Evolutionary conservation across 208 protist species (phyloP), one percentile per base, ranked within the genome.

Genomic region (Acanthamoeba healyi): DNA sequence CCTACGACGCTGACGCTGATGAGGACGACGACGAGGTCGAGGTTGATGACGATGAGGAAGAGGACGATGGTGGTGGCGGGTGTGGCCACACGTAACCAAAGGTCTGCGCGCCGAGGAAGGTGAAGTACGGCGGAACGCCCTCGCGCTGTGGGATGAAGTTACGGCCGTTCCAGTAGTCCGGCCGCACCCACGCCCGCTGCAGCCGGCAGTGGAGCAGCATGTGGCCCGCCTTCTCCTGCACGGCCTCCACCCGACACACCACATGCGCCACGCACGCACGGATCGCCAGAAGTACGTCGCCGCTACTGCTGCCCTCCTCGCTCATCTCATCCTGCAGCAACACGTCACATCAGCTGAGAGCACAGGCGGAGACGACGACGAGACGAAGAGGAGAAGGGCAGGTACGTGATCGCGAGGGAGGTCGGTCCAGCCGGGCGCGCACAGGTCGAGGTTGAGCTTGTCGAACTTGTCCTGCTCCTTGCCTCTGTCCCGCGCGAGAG

Each of bases 131-230:
- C 40, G 88, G 88, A 9, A 93, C 88, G 88, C 38, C 65, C 26
- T 15, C 38, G 0, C 63, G 42, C 65, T 63, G 61, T 14, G 88
- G 88, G 61, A 93, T 93, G 88, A 93, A 93, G 15, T 26, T 32
- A n/a, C 81, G 44, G 29, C 88, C 88, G 65, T 81, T 61, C 88
- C 88, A 93, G 65, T 93, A 93, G 65, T 93, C 88, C n/a, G 19
- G 17, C 49, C 38, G 32, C 88, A 93, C 88, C 58, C 58, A 93
- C 10, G 63, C 88, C 19, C 46, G 17, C n/a, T 61, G 42, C 9
- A 93, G 22, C 26, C 42, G 88, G 65, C 88, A 93, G 14, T 67
- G 51, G 42, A n/a, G 3, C 22, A 93, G 29, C 63, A 82, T 19
- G 65, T 93, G 88, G 29, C 88, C 88, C 0, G 58, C 88, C 65